These are phyloP conservation scores for Clonostachys sp. DNA, from an alignment of 2,329 filamentous ascomycete genomes.

Conservation along the genomic window DNA sequence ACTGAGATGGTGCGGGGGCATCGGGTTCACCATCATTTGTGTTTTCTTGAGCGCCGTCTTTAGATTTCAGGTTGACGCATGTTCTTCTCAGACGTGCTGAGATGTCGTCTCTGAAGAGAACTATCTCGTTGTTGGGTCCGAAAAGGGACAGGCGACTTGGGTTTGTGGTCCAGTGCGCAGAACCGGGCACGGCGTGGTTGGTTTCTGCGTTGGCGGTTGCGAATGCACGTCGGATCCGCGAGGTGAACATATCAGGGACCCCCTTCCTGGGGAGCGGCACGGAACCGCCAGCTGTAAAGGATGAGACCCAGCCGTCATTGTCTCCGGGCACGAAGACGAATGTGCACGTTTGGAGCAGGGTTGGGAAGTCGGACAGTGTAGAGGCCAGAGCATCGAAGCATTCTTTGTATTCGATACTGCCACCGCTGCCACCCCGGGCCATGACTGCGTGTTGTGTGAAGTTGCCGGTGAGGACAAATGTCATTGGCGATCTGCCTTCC, in stretches of 20 bases:
- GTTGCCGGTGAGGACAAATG: conserved; percentile 81
- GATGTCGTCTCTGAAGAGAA: conserved; percentile 84
- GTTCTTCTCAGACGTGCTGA: conserved; percentile 73
- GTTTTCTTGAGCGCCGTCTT: conserved; percentile 22
- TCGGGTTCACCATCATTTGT: conserved; percentile 4
- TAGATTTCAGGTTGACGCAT: conserved; percentile 63
- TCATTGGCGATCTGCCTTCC: conserved; percentile 63
- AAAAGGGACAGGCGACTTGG: conserved; percentile 80
- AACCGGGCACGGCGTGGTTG: conserved; percentile 32
- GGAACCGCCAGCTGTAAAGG: conserved; percentile 73
- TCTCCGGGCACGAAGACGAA: conserved; percentile 95
- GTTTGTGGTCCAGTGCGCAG: conserved; percentile 84
- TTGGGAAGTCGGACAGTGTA: conserved; percentile 77
- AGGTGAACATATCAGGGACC: conserved; percentile 88
- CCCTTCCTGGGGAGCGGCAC: conserved; percentile 64
- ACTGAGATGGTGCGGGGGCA: conserved; percentile 6
- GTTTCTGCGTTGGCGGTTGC: conserved; percentile 70
- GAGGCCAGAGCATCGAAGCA: conserved; percentile 85
- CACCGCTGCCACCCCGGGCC: conserved; percentile 64
- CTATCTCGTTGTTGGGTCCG: conserved; percentile 81
- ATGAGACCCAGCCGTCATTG: conserved; percentile 94
- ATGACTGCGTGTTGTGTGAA: conserved; percentile 67
- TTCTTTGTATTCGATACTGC: conserved; percentile 95
- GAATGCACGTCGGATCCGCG: conserved; percentile 76
- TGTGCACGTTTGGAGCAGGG: conserved; percentile 71